Evolutionary conservation across 345 rosid species (phyloP), one percentile per base, ranked within the genome.

Genomic region (Limnanthes douglasii): DNA sequence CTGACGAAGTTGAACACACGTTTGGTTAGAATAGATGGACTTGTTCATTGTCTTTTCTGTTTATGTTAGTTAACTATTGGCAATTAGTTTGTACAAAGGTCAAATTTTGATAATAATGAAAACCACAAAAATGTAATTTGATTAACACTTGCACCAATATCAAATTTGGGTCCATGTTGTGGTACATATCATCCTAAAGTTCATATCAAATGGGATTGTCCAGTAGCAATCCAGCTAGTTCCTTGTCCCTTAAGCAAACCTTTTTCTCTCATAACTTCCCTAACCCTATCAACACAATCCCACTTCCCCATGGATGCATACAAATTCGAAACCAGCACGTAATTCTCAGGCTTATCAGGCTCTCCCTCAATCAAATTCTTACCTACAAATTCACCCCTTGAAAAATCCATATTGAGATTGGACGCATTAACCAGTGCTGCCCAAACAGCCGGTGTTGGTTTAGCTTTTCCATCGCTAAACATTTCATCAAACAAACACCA

Each of bases 181-280:
- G n/a, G n/a, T n/a, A n/a, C n/a, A n/a, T n/a, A n/a, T n/a, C n/a
- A n/a, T n/a, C n/a, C n/a, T n/a, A n/a, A n/a, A n/a, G n/a, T n/a
- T n/a, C n/a, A n/a, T n/a, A n/a, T n/a, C n/a, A n/a, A n/a, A n/a
- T n/a, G n/a, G n/a, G n/a, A n/a, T n/a, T n/a, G n/a, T n/a, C n/a
- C n/a, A n/a, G n/a, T n/a, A n/a, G n/a, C n/a, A n/a, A n/a, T n/a
- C 61, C 58, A 52, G 53, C 96, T 85, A 45, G 72, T 61, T 18
- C 88, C 93, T 0, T 53, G 51, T 39, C 64, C 75, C 62, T 85
- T 84, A 18, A 31, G 31, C 36, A 79, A 60, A 37, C 67, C 66
- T 43, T 53, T 70, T 31, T 59, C 40, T 49, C 34, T 62, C 77
- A 73, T 38, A 18, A 43, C 35, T 17, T 40, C 64, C 43, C 93